Evolutionary conservation across 306 rosid genomes (phyloP).

Genomic region (Quercus engelmannii): DNA sequence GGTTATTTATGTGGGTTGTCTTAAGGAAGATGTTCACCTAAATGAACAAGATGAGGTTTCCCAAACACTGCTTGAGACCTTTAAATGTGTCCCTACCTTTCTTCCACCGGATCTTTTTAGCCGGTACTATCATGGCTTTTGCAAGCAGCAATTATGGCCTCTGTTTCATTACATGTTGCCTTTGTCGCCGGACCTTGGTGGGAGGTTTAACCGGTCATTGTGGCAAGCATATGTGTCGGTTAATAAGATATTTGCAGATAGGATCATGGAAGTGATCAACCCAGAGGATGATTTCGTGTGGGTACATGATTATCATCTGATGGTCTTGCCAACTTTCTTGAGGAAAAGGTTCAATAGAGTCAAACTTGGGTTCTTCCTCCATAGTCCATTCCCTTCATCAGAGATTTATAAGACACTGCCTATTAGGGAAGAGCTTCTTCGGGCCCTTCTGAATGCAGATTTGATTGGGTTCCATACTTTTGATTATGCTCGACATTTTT

Average conservation of each 20-base stretch:
- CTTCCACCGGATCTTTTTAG: slow-evolving; percentile 60
- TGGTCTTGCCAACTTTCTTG: slow-evolving; percentile 84
- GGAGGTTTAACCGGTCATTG: slow-evolving; percentile 61
- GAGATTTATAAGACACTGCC: slow-evolving; percentile 82
- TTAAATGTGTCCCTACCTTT: slow-evolving; percentile 72
- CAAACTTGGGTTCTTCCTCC: slow-evolving; percentile 80
- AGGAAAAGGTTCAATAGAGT: slow-evolving; percentile 76
- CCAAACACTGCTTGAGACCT: slow-evolving; percentile 58
- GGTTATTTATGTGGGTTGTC: slow-evolving; percentile 75
- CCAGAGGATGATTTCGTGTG: slow-evolving; percentile 86
- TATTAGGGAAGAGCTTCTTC: slow-evolving; percentile 68
- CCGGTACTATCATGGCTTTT: slow-evolving; percentile 75
- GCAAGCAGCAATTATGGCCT: slow-evolving; percentile 84
- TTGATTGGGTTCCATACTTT: slow-evolving; percentile 86
- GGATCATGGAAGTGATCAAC: slow-evolving; percentile 84
- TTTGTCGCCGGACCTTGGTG: slow-evolving; percentile 69
- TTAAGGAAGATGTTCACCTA: slow-evolving; percentile 62
- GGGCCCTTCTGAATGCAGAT: slow-evolving; percentile 77
- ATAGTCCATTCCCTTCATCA: slow-evolving; percentile 81
- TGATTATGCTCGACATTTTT: slow-evolving; percentile 81
- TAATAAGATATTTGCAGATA: slow-evolving; percentile 79
- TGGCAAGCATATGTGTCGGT: slow-evolving; percentile 88
- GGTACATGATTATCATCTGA: slow-evolving; percentile 88
- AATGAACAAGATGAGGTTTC: slow-evolving; percentile 88
- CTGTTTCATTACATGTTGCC: slow-evolving; percentile 89